phyloP scores from a whole-genome alignment of 352 stramenopile genomes.

The Phytopythium ostracodes region DNA sequence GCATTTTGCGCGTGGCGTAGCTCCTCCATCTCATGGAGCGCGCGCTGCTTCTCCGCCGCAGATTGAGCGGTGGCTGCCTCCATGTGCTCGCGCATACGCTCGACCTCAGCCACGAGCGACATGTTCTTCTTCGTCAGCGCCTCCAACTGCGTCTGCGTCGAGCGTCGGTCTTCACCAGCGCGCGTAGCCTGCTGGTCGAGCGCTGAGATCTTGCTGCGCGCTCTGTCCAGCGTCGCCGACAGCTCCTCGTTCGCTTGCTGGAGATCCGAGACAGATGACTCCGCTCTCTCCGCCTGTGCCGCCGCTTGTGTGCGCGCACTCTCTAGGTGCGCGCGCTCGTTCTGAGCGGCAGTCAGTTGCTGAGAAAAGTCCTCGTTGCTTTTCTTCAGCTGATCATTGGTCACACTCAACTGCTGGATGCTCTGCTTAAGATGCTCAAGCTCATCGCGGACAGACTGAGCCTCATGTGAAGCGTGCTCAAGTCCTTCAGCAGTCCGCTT shows the following conservation, averaged over 20 bases:
- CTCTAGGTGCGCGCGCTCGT: conserved; percentile 28
- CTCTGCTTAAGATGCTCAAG: conserved; percentile 30
- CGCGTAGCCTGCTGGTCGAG: conserved; percentile 44
- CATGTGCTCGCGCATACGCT: conserved; percentile 38
- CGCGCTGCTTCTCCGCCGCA: background rate
- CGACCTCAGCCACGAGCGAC: conserved; percentile 41
- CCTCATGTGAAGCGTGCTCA: conserved; percentile 12
- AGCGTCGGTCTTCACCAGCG: conserved; percentile 28
- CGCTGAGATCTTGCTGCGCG: conserved; percentile 27
- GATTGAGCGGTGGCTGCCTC: conserved; percentile 6
- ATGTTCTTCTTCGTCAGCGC: conserved; percentile 63
- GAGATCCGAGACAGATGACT: conserved; percentile 31
- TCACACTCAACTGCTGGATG: conserved; percentile 28
- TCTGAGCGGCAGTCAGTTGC: conserved; percentile 24
- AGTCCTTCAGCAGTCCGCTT: conserved; percentile 26
- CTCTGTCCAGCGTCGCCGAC: conserved; percentile 35
- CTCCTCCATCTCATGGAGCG: conserved; percentile 5
- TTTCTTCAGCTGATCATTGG: conserved; percentile 32
- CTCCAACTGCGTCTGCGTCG: conserved; percentile 48
- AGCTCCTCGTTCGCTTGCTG: conserved; percentile 52
- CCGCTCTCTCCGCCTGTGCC: conserved; percentile 19
- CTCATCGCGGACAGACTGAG: conserved; percentile 20
- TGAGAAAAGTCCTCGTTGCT: conserved; percentile 24
- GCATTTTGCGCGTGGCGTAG: background rate
- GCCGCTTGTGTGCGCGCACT: conserved; percentile 19